phyloP scores from a whole-genome alignment of 2,329 filamentous ascomycete species.

The Apiospora pterosperma region DNA sequence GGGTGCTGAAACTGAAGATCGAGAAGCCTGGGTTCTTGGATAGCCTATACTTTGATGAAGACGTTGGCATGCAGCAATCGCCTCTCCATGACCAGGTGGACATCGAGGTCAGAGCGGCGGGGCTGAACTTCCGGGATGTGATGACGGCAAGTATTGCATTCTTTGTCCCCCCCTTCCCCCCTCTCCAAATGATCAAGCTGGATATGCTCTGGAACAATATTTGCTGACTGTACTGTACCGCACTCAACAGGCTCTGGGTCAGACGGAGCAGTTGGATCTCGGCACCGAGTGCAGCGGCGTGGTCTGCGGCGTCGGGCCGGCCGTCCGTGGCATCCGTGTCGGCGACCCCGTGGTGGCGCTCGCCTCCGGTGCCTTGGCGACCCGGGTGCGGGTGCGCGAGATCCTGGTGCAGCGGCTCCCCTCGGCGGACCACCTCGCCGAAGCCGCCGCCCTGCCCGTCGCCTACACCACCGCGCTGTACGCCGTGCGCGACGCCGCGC shows the following conservation, averaged over 20 bases:
- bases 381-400: neutral
- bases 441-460: slow-evolving; percentile 4
- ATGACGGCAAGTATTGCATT: slow-evolving; percentile 7
- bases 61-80: neutral
- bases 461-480: slow-evolving; percentile 7
- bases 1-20: too few relatives aligned
- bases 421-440: slow-evolving; percentile 1
- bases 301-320: neutral
- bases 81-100: slow-evolving; percentile 29
- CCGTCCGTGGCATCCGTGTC: neutral
- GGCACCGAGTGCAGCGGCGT: neutral
- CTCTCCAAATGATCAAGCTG: too few relatives aligned
- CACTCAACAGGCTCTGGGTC: too few relatives aligned
- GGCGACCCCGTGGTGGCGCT: slow-evolving; percentile 18
- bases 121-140: slow-evolving; percentile 25
- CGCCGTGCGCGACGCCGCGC: slow-evolving; percentile 6
- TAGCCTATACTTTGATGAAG: slow-evolving; percentile 17
- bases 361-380: slow-evolving; percentile 25
- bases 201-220: too few relatives aligned
- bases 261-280: neutral
- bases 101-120: slow-evolving; percentile 23
- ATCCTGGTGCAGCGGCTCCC: slow-evolving; percentile 15
- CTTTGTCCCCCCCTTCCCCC: too few relatives aligned
- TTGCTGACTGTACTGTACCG: too few relatives aligned
- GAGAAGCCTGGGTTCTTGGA: slow-evolving; percentile 10